Base-by-base conservation (phyloP, 495 filamentous ascomycete genomes). In the Jackrogersella minutella region DNA sequence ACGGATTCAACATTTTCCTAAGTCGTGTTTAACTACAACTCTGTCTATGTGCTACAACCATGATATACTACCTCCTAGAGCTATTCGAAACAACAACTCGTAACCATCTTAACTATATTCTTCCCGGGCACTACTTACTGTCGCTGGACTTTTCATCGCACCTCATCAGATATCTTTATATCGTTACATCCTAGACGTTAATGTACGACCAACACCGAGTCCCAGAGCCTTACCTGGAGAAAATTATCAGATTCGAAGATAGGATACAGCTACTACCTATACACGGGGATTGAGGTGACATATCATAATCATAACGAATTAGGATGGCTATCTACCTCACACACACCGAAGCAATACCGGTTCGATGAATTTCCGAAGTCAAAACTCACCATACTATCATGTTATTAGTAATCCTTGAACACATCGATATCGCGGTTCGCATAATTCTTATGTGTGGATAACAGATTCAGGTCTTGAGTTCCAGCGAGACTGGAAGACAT, bases 41-140 rank as follows among this genome's bases (percentile, higher is more conserved):
- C 26, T 52, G 24, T 39, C 26, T 52, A 33, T 39, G 47, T 59
- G n/a, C 21, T 66, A 41, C n/a, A 60, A 62, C 64, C 14, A 49
- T 62, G 28, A 4, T 43, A 60, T 60, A 43, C 56, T 16, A 65
- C 62, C 39, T 39, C 17, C 44, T 41, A 13, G 40, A 26, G 6
- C 6, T 22, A 36, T 59, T 47, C 16, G 22, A 65, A 53, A 54
- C 62, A 26, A 31, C 11, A 33, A 31, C 11, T 31, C 16, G 26
- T 41, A 31, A 24, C 22, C n/a, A 14, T 31, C 39, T 55, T n/a
- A 46, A 54, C 37, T 46, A 28, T 44, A 54, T 21, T 34, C 26
- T 34, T 1, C 8, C 0, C 19, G 2, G 9, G 2, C 1, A 41
- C 34, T 14, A 44, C 43, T 13, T 21, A 21, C 24, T 34, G 16